Evolutionary conservation across 1,284 basidiomycete genomes (phyloP), one percentile per base, ranked within the genome.

Genomic region (Calocybe gambosa): DNA sequence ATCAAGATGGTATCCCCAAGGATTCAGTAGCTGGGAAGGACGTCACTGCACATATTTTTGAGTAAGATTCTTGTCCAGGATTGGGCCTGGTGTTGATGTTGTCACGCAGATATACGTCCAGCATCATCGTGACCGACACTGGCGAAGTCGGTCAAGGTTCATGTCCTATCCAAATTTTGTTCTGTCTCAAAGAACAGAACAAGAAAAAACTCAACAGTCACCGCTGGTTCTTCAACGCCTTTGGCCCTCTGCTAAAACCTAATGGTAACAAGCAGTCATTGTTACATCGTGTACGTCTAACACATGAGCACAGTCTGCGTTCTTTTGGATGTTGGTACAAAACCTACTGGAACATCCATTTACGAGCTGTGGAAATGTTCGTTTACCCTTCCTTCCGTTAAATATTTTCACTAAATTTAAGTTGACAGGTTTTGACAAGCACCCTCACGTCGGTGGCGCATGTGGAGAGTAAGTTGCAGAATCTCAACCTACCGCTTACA

Each of bases 171-270:
- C 93, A 96, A 67, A 73, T 96, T 54, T 65, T 95, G 39, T 96
- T 96, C 72, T 95, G 92, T 60, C 70, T 95, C 56, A 95, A 96
- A 68, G 93, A 94, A 63, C 85, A 92, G 68, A 96, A 95, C 74
- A 90, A 93, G 80, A 94, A 93, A 76, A 94, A 94, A 62, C 69
- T 93, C 52, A 93, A 93, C 70, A 87, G 82, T 59, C 90, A 93
- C 59, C 81, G 94, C 36, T 97, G 94, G 94, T 93, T 97, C 69
- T 97, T 97, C 78, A 96, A 97, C 60, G 93, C 91, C 0, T 90
- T 97, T 55, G 91, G 91, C 12, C 85, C 90, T 20, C 75, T 95
- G 44, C 76, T 94, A 62, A 83, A 86, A 42, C 89, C 89, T 20
- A 87, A 90, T 55, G 83, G 85, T 83, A 44, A 41, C 70, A 57